Percentiles rank a stretch among this genome's conserved stretches.
These are phyloP conservation scores for Petrea volubilis DNA, from an alignment of 257 asterid genomes.

Conservation along the genomic window DNA sequence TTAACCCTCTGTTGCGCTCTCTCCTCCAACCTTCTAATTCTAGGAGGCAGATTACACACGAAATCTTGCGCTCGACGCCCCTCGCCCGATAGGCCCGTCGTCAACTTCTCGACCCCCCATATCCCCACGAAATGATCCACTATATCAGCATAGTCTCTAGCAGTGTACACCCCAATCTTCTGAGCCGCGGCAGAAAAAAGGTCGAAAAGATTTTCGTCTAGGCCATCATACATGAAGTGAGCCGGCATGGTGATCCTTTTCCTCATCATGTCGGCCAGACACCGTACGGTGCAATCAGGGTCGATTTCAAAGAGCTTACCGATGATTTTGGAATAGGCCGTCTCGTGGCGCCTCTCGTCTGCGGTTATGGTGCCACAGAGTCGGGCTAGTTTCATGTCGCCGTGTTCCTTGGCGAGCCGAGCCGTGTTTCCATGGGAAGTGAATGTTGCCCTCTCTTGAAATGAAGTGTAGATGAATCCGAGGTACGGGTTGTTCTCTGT, in stretches of 20 bases:
- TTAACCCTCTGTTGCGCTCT: conserved; percentile 60
- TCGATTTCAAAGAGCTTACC: conserved; percentile 83
- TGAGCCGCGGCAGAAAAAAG: conserved; percentile 72
- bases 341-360: conserved; percentile 83
- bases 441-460: conserved; percentile 82
- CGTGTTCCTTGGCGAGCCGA: conserved; percentile 68
- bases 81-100: conserved; percentile 60
- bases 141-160: conserved; percentile 71
- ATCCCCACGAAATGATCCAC: conserved; percentile 60
- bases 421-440: conserved; percentile 85
- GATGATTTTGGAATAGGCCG: conserved; percentile 69
- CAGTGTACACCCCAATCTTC: conserved; percentile 71
- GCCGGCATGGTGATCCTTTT: conserved; percentile 81
- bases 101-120: conserved; percentile 69
- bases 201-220: conserved; percentile 59
- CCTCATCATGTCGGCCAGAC: conserved; percentile 79
- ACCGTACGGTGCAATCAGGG: conserved; percentile 57
- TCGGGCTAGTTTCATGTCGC: conserved; percentile 74
- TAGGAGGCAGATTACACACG: conserved; percentile 60
- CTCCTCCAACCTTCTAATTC: conserved; percentile 71
- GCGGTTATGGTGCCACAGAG: conserved; percentile 75
- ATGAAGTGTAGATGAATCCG: conserved; percentile 79
- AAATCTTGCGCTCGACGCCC: conserved; percentile 78
- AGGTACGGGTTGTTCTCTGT: conserved; percentile 85
- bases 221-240: conserved; percentile 74